Evolutionary conservation across 164 flowering plant species (phyloP).

Genomic region (Umbellularia californica): DNA sequence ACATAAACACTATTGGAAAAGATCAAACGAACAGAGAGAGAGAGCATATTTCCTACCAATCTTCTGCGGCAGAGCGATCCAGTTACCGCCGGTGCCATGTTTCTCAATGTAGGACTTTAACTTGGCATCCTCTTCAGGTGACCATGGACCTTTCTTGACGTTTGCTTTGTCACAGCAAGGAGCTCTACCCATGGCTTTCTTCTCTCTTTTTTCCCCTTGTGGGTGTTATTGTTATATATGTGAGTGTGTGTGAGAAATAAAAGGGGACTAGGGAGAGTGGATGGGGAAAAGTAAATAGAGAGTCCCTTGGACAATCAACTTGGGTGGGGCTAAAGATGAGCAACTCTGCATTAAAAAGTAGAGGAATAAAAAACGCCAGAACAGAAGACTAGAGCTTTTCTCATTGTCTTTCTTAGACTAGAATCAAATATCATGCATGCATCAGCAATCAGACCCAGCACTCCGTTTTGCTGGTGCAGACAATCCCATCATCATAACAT

Average conservation of each 20-base stretch:
- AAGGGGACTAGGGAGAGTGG: slow-evolving; percentile 22
- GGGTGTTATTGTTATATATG: slow-evolving; percentile 1
- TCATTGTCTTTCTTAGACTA: slow-evolving; percentile 38
- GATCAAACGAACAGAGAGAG: neutral
- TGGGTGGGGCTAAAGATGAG: slow-evolving; percentile 9
- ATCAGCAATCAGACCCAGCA: neutral
- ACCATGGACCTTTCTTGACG: slow-evolving; percentile 94
- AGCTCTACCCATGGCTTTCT: slow-evolving; percentile 72
- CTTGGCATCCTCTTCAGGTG: slow-evolving; percentile 83
- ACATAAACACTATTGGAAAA: no score
- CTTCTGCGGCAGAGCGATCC: slow-evolving; percentile 87
- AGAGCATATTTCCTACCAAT: slow-evolving; percentile 40
- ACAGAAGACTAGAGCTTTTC: slow-evolving; percentile 36
- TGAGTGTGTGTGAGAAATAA: slow-evolving; percentile 28
- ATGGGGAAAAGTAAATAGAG: neutral
- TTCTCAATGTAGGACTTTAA: slow-evolving; percentile 66
- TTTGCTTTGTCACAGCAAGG: slow-evolving; percentile 91
- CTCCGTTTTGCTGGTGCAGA: neutral
- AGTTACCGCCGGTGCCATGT: slow-evolving; percentile 79
- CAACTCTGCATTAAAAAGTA: slow-evolving; percentile 20
- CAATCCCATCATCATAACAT: neutral
- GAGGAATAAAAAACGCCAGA: slow-evolving; percentile 25
- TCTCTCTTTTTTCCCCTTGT: neutral
- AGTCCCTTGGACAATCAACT: slow-evolving; percentile 3
- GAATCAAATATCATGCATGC: slow-evolving; percentile 32